Evolutionary conservation across 176 grass and related monocot genomes (phyloP), one percentile per base, ranked within the genome.

Genomic region (Saccharum officinarum): DNA sequence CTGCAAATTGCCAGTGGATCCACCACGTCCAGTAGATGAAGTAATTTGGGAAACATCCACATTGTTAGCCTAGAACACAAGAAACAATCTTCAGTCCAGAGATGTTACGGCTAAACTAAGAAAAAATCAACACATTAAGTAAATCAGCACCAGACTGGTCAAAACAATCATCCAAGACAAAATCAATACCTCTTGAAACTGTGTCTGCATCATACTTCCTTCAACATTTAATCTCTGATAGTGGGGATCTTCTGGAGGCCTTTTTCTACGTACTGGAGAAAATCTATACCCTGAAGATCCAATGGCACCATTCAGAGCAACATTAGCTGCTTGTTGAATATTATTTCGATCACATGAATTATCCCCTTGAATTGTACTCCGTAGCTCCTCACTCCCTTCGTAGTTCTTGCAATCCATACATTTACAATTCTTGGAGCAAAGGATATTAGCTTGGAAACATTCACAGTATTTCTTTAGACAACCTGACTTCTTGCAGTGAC

Each of bases 381-480:
- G 86, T 66, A 89, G 84, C 75, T 92, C 90, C 63, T 88, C 90
- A 74, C 87, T 95, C 80, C 93, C 93, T 79, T 95, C 85, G 1
- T 84, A 88, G 17, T 95, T 95, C 90, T 95, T 95, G 83, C 93
- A 95, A 73, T 86, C 87, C 20, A 84, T 26, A 65, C 93, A 95
- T 86, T 78, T 95, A 78, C 93, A 95, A 92, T 95, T 90, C 64
- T 90, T 87, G 60, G 90, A 95, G 60, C 93, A 95, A 69, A 95
- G 90, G 20, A 95, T 92, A 75, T 92, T 95, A 63, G 85, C 93
- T 92, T 95, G 93, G 41, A 86, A 95, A 61, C 90, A 95, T 62
- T 95, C 93, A 88, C 93, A 95, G 55, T 95, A 95, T 63, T 92
- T 92, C 82, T 95, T 95, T 33, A 95, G 83, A 71, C 93, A 95